Percentiles rank a stretch among this genome's conserved stretches.
Conservation (phyloP, 371 early-diverging fungal genomes). For the Syncephalastrum monosporum region DNA sequence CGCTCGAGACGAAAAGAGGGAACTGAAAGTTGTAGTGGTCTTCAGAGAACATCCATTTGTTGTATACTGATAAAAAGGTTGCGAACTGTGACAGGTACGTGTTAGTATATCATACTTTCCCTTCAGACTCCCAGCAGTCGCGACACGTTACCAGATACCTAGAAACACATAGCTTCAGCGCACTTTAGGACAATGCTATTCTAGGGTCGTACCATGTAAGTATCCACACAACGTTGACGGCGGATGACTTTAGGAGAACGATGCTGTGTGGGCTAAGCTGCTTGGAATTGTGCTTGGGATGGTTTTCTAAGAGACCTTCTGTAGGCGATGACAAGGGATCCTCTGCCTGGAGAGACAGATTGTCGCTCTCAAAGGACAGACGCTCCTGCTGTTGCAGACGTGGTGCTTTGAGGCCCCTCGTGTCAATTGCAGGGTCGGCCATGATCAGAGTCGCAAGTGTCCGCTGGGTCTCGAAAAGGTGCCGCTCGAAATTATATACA, state of each 20-base stretch:
- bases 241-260: conserved; percentile 27
- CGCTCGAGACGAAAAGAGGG: conserved; percentile 77
- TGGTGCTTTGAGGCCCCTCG: no score
- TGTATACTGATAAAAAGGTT: conserved; percentile 76
- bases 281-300: neutral
- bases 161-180: conserved; percentile 1
- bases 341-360: conserved; percentile 14
- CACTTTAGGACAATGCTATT: neutral
- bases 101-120: neutral
- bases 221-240: conserved; percentile 47
- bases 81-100: conserved; percentile 44
- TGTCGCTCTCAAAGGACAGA: conserved; percentile 9
- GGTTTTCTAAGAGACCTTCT: conserved; percentile 11
- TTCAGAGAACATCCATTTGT: conserved; percentile 86
- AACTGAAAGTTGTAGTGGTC: conserved; percentile 74
- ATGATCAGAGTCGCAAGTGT: no score
- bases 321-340: conserved; percentile 23
- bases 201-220: conserved; percentile 32
- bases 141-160: conserved; percentile 33
- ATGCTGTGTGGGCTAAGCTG: conserved; percentile 17
- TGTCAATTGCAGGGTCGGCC: no score
- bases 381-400: neutral
- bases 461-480: no score
- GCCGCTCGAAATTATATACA: no score
- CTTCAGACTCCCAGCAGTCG: neutral